phyloP scores from a whole-genome alignment of 139 green algal genomes.

The Tetradesmus lagerheimii region DNA sequence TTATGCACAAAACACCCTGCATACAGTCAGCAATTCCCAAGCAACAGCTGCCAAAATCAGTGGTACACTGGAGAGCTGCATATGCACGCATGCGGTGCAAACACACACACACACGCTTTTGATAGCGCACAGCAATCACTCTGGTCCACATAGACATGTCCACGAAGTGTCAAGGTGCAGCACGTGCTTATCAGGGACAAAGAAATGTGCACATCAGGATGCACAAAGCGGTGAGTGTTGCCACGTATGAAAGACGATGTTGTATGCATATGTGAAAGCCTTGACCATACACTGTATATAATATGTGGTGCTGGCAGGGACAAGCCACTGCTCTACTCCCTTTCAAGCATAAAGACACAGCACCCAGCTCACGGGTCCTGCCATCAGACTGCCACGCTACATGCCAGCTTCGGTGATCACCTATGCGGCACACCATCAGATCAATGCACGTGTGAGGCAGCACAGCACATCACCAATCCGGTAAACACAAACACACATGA shows the following conservation, averaged over 20 bases:
- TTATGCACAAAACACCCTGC: slow-evolving; percentile 7
- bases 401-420: not conserved
- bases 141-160: not conserved
- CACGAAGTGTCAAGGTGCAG: not conserved
- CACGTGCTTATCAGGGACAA: not conserved
- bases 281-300: not conserved
- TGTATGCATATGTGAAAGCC: not conserved
- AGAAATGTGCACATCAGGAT: slow-evolving; percentile 1
- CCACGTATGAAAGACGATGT: not conserved
- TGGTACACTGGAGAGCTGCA: not conserved
- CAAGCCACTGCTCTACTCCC: not conserved
- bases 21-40: slow-evolving; percentile 3
- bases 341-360: not conserved
- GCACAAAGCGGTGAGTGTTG: not conserved
- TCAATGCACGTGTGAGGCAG: not conserved
- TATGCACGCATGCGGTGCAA: not conserved
- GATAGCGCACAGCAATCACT: not conserved
- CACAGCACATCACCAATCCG: not conserved
- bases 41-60: not conserved
- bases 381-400: not conserved
- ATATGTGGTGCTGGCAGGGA: not conserved
- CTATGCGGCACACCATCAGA: not conserved
- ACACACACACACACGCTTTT: not conserved
- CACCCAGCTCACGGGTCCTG: not conserved
- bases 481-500: not conserved